phyloP scores from a whole-genome alignment of 768 basidiomycete genomes.

The Epithele typhae region DNA sequence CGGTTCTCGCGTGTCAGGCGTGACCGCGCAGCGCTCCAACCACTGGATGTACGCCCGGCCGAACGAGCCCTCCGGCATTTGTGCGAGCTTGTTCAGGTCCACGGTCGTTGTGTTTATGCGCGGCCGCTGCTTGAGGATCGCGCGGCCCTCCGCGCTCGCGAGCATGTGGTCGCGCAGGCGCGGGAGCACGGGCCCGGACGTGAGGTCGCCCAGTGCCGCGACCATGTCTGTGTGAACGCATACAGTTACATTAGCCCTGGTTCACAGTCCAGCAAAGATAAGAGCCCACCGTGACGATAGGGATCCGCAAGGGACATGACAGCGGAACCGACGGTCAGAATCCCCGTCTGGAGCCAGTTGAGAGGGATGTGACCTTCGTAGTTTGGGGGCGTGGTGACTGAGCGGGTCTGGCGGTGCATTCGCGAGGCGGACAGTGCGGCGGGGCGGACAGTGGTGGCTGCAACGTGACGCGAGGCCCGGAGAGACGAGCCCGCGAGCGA shows the following conservation, averaged over 20 bases:
- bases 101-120: constrained; percentile 74
- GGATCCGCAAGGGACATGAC: constrained; percentile 80
- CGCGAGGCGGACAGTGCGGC: background rate
- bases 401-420: constrained; percentile 14
- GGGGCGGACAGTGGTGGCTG: constrained; percentile 1
- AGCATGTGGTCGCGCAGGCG: constrained; percentile 76
- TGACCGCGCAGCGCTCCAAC: constrained; percentile 84
- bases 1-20: constrained; percentile 90
- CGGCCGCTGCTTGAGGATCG: constrained; percentile 80
- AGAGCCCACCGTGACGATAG: constrained; percentile 64
- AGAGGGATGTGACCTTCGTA: constrained; percentile 84
- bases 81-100: constrained; percentile 61
- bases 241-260: too few species aligned
- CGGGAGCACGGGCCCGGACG: constrained; percentile 75
- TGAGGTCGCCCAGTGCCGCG: constrained; percentile 90
- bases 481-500: background rate
- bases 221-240: constrained; percentile 94
- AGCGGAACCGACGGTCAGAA: constrained; percentile 84
- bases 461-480: background rate
- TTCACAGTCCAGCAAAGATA: background rate
- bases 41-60: constrained; percentile 86
- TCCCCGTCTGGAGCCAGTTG: constrained; percentile 74
- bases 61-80: constrained; percentile 75
- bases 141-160: constrained; percentile 73
- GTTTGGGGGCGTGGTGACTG: constrained; percentile 34